Percentiles rank a stretch among this genome's conserved stretches.
phyloP scores from a whole-genome alignment of 768 basidiomycete genomes.

The Suillus plorans region DNA sequence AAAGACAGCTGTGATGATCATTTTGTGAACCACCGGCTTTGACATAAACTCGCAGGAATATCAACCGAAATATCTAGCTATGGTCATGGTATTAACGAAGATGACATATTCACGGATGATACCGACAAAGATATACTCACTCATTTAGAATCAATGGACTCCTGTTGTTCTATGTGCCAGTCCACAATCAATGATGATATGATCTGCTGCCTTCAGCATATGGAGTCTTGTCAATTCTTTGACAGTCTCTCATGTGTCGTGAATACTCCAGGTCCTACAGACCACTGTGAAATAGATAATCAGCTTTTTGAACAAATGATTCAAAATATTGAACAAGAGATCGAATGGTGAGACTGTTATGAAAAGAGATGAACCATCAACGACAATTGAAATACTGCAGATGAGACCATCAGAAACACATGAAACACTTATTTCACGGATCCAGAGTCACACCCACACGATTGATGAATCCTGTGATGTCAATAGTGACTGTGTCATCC shows the following conservation, averaged over 20 bases:
- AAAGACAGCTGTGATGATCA: no score
- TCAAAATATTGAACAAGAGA: background rate
- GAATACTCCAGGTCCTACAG: no score
- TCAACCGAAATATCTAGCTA: background rate
- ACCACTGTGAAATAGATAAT: no score
- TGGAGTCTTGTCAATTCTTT: background rate
- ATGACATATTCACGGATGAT: constrained; percentile 29
- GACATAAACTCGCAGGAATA: background rate
- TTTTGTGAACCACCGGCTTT: constrained; percentile 8
- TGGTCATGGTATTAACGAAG: constrained; percentile 17
- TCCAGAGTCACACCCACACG: background rate
- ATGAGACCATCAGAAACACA: background rate
- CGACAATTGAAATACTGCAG: background rate
- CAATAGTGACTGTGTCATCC: rapidly evolving
- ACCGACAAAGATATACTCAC: background rate
- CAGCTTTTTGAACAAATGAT: background rate
- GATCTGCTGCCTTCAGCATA: background rate
- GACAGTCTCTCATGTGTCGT: background rate
- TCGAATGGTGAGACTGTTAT: background rate
- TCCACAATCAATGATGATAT: background rate
- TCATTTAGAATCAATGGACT: background rate
- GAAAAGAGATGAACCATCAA: background rate
- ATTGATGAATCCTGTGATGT: background rate
- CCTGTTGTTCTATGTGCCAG: background rate
- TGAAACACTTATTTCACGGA: background rate